These are phyloP conservation scores for Backusella liffmaniae DNA, from an alignment of 192 early-diverging fungal genomes.

Conservation along the genomic window DNA sequence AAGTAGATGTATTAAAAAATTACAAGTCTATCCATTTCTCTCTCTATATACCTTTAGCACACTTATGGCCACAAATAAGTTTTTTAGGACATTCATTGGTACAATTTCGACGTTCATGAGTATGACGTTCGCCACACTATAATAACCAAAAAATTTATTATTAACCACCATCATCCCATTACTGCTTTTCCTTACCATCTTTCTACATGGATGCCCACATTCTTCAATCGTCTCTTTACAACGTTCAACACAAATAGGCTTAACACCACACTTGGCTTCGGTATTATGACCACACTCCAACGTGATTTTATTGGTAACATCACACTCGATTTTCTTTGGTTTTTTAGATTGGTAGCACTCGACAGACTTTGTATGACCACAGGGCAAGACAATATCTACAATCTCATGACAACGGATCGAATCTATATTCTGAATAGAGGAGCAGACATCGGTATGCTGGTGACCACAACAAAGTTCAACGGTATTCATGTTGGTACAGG, in stretches of 20 bases:
- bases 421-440: neutral
- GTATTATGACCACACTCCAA: neutral
- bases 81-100: conserved; percentile 22
- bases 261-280: neutral
- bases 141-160: neutral
- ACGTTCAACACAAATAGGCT: neutral
- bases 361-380: conserved; percentile 18
- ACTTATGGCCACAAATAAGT: conserved; percentile 36
- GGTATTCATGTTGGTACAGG: neutral
- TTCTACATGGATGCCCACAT: conserved; percentile 24
- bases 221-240: conserved; percentile 5
- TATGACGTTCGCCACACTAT: conserved; percentile 28
- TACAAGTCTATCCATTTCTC: neutral
- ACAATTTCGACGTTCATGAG: conserved; percentile 26
- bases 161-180: neutral
- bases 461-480: conserved; percentile 9
- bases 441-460: neutral
- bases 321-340: neutral
- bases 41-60: conserved; percentile 20
- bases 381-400: neutral
- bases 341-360: neutral
- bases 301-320: neutral
- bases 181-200: neutral
- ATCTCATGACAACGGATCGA: neutral
- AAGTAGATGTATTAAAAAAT: neutral